phyloP scores from a whole-genome alignment of 345 rosid genomes.

The Euclidium syriacum region DNA sequence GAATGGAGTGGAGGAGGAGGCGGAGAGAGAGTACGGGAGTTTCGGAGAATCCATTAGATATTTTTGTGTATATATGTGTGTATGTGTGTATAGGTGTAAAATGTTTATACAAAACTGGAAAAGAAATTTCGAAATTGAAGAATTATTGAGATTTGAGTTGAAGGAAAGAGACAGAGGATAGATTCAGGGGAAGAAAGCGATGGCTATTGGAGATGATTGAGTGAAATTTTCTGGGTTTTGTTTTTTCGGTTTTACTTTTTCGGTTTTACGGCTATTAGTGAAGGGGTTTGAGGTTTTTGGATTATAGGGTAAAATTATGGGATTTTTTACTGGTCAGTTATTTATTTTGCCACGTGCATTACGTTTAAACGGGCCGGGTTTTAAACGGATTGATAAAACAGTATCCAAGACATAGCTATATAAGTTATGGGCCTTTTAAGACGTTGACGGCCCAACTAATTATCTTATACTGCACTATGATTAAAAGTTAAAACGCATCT shows the following conservation, averaged over 20 bases:
- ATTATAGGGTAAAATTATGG: not conserved
- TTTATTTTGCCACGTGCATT: not conserved
- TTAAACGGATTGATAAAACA: not conserved
- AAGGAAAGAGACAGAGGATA: not conserved
- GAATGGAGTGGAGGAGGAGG: slow-evolving; percentile 30
- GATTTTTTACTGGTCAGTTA: not conserved
- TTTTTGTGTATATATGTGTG: not conserved
- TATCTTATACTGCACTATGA: no score
- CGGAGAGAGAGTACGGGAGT: slow-evolving; percentile 27
- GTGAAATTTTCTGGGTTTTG: slow-evolving; percentile 14
- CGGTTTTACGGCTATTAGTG: slow-evolving; percentile 2
- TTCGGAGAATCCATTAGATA: slow-evolving; percentile 31
- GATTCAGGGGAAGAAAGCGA: slow-evolving; percentile 20
- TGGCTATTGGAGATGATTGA: not conserved
- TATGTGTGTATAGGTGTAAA: not conserved
- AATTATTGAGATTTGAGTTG: not conserved
- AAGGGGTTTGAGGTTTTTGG: slow-evolving; percentile 5
- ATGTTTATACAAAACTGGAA: not conserved
- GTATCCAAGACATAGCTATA: not conserved
- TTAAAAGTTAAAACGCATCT: no score
- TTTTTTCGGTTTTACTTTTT: not conserved
- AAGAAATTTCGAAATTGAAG: no score
- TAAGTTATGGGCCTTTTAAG: not conserved
- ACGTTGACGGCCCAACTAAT: not conserved
- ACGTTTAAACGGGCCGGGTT: not conserved